phyloP scores from a whole-genome alignment of 495 filamentous ascomycete genomes.

The Lasiosphaeria hispida region DNA sequence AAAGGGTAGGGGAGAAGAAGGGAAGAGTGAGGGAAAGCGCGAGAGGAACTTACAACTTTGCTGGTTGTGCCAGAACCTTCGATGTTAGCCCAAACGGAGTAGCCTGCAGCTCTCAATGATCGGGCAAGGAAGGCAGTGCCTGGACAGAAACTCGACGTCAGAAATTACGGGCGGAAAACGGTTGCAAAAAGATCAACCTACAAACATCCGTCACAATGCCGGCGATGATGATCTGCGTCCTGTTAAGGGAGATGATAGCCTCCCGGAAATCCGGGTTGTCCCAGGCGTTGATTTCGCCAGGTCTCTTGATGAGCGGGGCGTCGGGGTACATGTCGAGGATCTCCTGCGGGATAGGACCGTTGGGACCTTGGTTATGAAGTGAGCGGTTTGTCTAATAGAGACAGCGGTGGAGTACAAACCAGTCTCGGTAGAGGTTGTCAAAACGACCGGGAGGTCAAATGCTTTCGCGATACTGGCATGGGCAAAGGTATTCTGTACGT shows the following conservation, averaged over 20 bases:
- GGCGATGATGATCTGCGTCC: constrained; percentile 68
- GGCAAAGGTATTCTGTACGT: constrained; percentile 65
- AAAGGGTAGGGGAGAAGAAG: too few relatives aligned
- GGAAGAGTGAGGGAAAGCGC: background rate
- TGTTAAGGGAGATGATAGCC: constrained; percentile 62
- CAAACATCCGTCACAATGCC: constrained; percentile 79
- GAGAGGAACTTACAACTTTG: constrained; percentile 39
- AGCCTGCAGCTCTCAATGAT: constrained; percentile 67
- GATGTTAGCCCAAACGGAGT: constrained; percentile 73
- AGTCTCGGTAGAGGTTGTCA: constrained; percentile 65
- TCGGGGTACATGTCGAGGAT: constrained; percentile 66
- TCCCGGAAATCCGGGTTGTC: constrained; percentile 69
- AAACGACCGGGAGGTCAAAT: constrained; percentile 66
- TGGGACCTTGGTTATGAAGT: constrained; percentile 47
- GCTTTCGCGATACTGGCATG: constrained; percentile 64
- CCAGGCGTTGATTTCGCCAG: constrained; percentile 80
- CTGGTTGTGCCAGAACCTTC: constrained; percentile 63
- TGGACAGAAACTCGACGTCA: constrained; percentile 25
- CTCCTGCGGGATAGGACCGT: constrained; percentile 69
- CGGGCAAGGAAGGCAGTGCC: constrained; percentile 68
- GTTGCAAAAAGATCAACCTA: constrained; percentile 29
- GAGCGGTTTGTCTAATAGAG: constrained; percentile 1
- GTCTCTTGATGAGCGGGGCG: constrained; percentile 62
- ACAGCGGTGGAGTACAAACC: constrained; percentile 21
- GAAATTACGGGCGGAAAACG: background rate